Percentiles rank a stretch among this genome's conserved stretches.
phyloP scores from a whole-genome alignment of 192 early-diverging fungal genomes.

The Coemansia reversa region DNA sequence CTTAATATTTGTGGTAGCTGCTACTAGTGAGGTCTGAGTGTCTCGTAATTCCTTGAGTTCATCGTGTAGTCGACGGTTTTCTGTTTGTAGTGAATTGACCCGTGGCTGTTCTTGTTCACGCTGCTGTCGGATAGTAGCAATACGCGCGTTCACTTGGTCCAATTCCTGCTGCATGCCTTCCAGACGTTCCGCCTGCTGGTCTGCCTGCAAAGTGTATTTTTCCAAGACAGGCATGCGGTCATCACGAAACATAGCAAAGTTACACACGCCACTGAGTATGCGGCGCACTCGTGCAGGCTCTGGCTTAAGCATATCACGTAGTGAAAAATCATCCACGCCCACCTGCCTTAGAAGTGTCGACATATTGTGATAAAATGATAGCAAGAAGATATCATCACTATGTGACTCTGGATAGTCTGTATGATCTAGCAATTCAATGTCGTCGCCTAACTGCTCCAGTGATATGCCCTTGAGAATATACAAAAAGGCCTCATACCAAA shows the following conservation, averaged over 20 bases:
- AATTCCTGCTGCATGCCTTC: conserved; percentile 54
- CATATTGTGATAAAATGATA: conserved; percentile 69
- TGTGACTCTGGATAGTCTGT: conserved; percentile 62
- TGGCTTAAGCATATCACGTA: conserved; percentile 79
- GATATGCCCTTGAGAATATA: conserved; percentile 67
- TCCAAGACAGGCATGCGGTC: conserved; percentile 68
- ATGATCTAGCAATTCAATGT: conserved; percentile 35
- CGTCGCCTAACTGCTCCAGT: conserved; percentile 53
- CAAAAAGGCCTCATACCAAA: conserved; percentile 71
- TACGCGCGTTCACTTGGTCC: conserved; percentile 57
- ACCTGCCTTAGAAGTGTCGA: conserved; percentile 65
- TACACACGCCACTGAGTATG: conserved; percentile 83
- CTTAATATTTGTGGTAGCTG: conserved; percentile 52
- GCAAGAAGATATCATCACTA: conserved; percentile 61
- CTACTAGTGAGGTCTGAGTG: conserved; percentile 43
- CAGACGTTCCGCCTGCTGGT: conserved; percentile 42
- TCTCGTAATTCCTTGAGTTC: conserved; percentile 59
- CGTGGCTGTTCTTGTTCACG: conserved; percentile 58
- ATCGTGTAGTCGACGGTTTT: conserved; percentile 52
- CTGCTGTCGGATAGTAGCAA: conserved; percentile 56
- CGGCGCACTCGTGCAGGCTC: conserved; percentile 63
- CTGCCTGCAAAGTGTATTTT: conserved; percentile 61
- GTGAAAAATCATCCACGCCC: conserved; percentile 72
- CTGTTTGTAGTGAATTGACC: conserved; percentile 51
- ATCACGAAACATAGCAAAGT: conserved; percentile 89